phyloP scores from a whole-genome alignment of 2,329 filamentous ascomycete species.

The Scedosporium boydii region DNA sequence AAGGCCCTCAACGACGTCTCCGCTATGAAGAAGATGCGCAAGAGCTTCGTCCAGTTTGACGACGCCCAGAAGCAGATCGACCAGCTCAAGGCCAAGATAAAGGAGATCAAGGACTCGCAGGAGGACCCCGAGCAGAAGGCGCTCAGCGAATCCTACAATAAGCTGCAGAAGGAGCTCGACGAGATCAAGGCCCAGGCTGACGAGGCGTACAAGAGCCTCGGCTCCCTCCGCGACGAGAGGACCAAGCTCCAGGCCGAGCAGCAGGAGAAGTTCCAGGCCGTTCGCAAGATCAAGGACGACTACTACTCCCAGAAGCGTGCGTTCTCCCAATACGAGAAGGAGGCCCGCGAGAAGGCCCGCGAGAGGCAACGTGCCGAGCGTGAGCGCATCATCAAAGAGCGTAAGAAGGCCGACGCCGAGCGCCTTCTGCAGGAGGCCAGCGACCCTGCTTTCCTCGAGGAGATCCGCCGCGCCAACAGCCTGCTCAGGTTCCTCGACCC shows the following conservation, averaged over 20 bases:
- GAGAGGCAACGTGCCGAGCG: conserved; percentile 78
- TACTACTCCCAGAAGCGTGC: conserved; percentile 78
- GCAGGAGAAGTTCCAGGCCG: conserved; percentile 72
- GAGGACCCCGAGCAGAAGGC: conserved; percentile 89
- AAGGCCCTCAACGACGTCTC: conserved; percentile 81
- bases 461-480: conserved; percentile 81
- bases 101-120: conserved; percentile 77
- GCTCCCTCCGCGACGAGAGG: conserved; percentile 74
- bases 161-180: conserved; percentile 81
- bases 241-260: conserved; percentile 76
- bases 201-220: conserved; percentile 79
- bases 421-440: conserved; percentile 72
- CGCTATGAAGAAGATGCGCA: conserved; percentile 76
- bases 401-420: conserved; percentile 67
- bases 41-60: conserved; percentile 81
- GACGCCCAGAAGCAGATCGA: conserved; percentile 82
- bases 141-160: conserved; percentile 75
- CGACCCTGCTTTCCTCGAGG: conserved; percentile 81
- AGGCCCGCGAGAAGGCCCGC: conserved; percentile 64
- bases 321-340: conserved; percentile 73
- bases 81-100: conserved; percentile 76
- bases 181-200: conserved; percentile 87
- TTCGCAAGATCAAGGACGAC: conserved; percentile 82
- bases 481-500: conserved; percentile 91
- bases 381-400: conserved; percentile 60